Conservation (phyloP, 1,284 basidiomycete species). For the Cryptococcus maquisensis region DNA sequence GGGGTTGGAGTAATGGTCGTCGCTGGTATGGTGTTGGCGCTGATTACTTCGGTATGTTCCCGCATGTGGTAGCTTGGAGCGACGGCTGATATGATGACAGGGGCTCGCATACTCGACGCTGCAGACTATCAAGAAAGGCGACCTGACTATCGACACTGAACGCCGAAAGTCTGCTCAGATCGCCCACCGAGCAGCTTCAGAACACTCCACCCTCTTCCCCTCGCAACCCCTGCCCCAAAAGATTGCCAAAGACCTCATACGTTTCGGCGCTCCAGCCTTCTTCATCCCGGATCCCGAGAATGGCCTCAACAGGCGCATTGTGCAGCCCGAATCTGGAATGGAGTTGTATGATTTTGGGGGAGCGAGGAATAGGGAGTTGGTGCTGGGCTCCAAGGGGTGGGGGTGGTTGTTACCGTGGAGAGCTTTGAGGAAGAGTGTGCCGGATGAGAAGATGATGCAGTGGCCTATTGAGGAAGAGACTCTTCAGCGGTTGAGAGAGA, state of each 20-base stretch:
- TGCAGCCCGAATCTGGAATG: conserved; percentile 14
- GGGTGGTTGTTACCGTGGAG: conserved; percentile 34
- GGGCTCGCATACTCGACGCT: conserved; percentile 26
- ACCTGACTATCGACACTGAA: conserved; percentile 35
- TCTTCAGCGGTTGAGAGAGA: too few species aligned
- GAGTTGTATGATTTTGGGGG: conserved; percentile 31
- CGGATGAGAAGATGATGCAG: conserved; percentile 1
- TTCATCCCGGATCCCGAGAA: conserved; percentile 21
- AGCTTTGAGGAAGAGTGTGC: conserved; percentile 18
- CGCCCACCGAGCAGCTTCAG: conserved; percentile 1
- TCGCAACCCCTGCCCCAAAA: conserved; percentile 10
- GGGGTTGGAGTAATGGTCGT: conserved; percentile 20
- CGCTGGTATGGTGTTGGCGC: conserved; percentile 24
- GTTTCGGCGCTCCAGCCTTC: conserved; percentile 26
- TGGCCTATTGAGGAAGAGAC: too few species aligned
- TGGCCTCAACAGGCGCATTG: conserved; percentile 14
- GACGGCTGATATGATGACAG: conserved; percentile 8
- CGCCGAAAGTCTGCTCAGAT: conserved; percentile 20
- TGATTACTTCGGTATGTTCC: conserved; percentile 30
- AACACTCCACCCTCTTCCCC: not conserved
- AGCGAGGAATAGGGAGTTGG: conserved; percentile 22
- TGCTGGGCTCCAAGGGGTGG: conserved; percentile 23
- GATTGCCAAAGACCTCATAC: conserved; percentile 7
- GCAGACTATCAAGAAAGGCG: conserved; percentile 15
- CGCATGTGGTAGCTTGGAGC: not conserved